Conservation (phyloP, 495 filamentous ascomycete genomes). For the Aspergillus carlsbadensis region DNA sequence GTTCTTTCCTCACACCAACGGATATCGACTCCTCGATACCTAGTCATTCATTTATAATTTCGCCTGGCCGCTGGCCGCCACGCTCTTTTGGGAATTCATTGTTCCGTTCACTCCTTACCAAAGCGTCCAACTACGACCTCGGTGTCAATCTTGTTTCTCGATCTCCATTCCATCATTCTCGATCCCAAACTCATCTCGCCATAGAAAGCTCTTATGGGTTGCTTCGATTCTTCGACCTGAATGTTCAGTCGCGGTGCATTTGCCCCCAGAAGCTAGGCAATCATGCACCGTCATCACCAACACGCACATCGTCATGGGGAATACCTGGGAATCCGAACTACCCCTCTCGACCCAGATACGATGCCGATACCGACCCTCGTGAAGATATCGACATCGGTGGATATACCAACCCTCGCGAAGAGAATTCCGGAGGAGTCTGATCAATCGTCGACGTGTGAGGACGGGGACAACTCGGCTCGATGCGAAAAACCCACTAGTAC, state of each 20-base stretch:
- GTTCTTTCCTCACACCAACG: conserved; percentile 10
- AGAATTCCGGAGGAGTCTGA: conserved; percentile 25
- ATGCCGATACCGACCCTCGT: conserved; percentile 30
- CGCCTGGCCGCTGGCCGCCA: conserved; percentile 30
- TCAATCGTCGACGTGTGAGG: conserved; percentile 3
- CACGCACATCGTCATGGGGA: conserved; percentile 25
- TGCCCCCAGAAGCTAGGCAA: conserved; percentile 10
- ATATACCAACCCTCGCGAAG: conserved; percentile 28
- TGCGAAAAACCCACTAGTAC: conserved; percentile 49
- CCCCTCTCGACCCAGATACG: conserved; percentile 28
- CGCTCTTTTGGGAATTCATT: conserved; percentile 28
- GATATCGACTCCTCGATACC: neutral
- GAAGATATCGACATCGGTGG: conserved; percentile 24
- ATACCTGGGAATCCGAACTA: conserved; percentile 23
- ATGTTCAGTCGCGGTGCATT: neutral
- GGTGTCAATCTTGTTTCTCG: conserved; percentile 8
- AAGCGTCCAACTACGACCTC: neutral
- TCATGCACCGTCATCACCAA: conserved; percentile 31
- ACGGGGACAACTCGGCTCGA: conserved; percentile 13
- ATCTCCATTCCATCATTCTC: neutral
- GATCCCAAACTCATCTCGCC: too few species aligned
- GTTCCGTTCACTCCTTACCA: conserved; percentile 35
- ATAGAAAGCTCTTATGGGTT: neutral
- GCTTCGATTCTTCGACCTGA: conserved; percentile 3
- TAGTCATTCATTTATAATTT: conserved; percentile 23